Evolutionary conservation across 208 protist genomes (phyloP), one percentile per base, ranked within the genome.

Genomic region (Trypanosomatidae sp.): DNA sequence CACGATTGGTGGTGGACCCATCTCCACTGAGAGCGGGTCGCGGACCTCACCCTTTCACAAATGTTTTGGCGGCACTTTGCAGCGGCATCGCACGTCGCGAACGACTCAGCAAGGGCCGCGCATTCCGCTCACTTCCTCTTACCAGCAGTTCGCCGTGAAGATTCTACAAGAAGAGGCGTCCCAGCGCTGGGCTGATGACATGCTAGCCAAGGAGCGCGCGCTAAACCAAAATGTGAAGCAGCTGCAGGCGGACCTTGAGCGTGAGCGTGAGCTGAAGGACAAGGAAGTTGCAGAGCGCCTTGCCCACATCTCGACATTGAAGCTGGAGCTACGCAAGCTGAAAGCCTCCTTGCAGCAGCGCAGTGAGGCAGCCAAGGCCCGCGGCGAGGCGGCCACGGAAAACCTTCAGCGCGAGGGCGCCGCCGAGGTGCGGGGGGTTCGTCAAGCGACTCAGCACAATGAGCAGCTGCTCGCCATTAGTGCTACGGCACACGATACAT

Each of bases 171-270:
- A 98, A 77, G 77, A 94, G 69, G 90, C 82, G 43, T 93, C 91
- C 28, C 89, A 96, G 79, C 86, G 79, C 56, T 98, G 94, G 94
- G 92, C 94, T 7, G 92, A 97, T 73, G 92, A 86, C 46, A 80
- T 98, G 36, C 85, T 98, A 3, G 66, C 83, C 7, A 94, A 94
- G 71, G 92, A 98, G 74, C 86, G 89, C 43, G 94, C 96, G 66
- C 77, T 96, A 30, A 98, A 98, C 77, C 89, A 95, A 65, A 98
- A 98, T 71, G 94, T 98, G 62, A 98, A 98, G 78, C 91, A 95
- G 79, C 86, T 98, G 19, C 92, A 95, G 78, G 84, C 83, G 41
- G 92, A 98, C 68, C 80, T 98, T 9, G 80, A 88, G 52, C 77
- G 79, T 8, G 91, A 97, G 81, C 86, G 88, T 39, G 72, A 79